Evolutionary conservation across 1,284 basidiomycete species (phyloP).

Genomic region (Boletus subluridellus): DNA sequence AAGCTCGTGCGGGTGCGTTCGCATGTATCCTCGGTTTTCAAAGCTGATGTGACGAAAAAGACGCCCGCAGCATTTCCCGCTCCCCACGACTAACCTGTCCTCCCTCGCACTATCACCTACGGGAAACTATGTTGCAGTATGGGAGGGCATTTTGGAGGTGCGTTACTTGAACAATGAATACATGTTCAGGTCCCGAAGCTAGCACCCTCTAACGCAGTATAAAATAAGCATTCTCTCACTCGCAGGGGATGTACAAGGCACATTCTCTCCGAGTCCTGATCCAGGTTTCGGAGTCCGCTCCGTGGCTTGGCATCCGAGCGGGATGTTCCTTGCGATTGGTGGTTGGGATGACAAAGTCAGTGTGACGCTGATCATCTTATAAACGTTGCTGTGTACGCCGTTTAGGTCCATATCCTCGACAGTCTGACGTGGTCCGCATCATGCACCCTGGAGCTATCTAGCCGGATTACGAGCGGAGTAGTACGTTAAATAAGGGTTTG

Average conservation of each 20-base stretch:
- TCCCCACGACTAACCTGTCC: slow-evolving; percentile 72
- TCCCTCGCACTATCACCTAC: slow-evolving; percentile 80
- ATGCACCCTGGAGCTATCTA: slow-evolving; percentile 57
- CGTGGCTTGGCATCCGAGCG: slow-evolving; percentile 80
- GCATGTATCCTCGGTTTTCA: slow-evolving; percentile 5
- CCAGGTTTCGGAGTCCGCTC: slow-evolving; percentile 75
- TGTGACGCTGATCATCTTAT: neutral
- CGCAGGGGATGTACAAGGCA: slow-evolving; percentile 64
- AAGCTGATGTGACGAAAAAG: slow-evolving; percentile 23
- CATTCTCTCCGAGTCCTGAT: slow-evolving; percentile 69
- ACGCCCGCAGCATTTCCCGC: slow-evolving; percentile 65
- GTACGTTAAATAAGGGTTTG: slow-evolving; percentile 41
- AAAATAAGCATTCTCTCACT: slow-evolving; percentile 76
- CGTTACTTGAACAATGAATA: slow-evolving; percentile 13
- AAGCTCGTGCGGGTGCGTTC: slow-evolving; percentile 70
- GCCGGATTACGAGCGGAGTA: slow-evolving; percentile 50
- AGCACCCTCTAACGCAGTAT: slow-evolving; percentile 52
- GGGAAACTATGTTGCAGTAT: slow-evolving; percentile 76
- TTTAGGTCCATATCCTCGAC: slow-evolving; percentile 73
- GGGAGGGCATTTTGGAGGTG: slow-evolving; percentile 80
- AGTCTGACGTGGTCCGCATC: slow-evolving; percentile 76
- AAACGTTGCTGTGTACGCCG: slow-evolving; percentile 2
- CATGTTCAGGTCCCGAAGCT: neutral
- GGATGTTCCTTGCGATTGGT: slow-evolving; percentile 70
- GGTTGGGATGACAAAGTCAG: slow-evolving; percentile 83